A percentile compares a stretch with the other conserved stretches of the same genome.
Conservation (phyloP, 192 early-diverging fungal species). For the Coemansia sp. region DNA sequence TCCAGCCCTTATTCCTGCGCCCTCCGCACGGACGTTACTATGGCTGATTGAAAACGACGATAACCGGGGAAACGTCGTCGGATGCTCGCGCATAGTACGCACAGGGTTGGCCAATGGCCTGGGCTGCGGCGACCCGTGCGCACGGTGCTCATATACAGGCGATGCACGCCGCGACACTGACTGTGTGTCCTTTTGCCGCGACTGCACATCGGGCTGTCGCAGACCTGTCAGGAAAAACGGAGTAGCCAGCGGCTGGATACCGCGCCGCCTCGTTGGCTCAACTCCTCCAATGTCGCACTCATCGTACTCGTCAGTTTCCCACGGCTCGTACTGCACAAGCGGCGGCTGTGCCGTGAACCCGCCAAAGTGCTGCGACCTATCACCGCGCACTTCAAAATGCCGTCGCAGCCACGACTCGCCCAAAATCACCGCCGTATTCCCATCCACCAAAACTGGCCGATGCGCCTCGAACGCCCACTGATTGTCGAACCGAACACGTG, state of each 20-base stretch:
- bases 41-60: constrained; percentile 52
- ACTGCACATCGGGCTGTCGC: constrained; percentile 12
- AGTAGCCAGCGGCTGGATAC: constrained; percentile 34
- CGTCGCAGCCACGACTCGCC: constrained; percentile 44
- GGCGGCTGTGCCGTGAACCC: constrained; percentile 23
- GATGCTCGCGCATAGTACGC: constrained; percentile 17
- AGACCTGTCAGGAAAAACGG: constrained; percentile 41
- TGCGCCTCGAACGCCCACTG: constrained; percentile 41
- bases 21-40: constrained; percentile 47
- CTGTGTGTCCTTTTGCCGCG: constrained; percentile 11
- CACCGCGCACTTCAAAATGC: constrained; percentile 47
- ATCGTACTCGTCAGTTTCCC: constrained; percentile 42
- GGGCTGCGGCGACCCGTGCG: constrained; percentile 7
- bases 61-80: constrained; percentile 38
- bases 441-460: constrained; percentile 33
- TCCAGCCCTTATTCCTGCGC: background rate
- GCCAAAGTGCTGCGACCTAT: constrained; percentile 49
- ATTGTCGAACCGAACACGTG: constrained; percentile 30
- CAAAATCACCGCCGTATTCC: constrained; percentile 46
- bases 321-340: constrained; percentile 35
- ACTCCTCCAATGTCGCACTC: constrained; percentile 11
- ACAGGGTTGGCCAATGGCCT: constrained; percentile 1
- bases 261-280: constrained; percentile 15
- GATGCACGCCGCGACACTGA: constrained; percentile 24
- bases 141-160: constrained; percentile 18